Base-by-base conservation (phyloP, 1,284 basidiomycete genomes). In the Cutaneotrichosporon sp. region DNA sequence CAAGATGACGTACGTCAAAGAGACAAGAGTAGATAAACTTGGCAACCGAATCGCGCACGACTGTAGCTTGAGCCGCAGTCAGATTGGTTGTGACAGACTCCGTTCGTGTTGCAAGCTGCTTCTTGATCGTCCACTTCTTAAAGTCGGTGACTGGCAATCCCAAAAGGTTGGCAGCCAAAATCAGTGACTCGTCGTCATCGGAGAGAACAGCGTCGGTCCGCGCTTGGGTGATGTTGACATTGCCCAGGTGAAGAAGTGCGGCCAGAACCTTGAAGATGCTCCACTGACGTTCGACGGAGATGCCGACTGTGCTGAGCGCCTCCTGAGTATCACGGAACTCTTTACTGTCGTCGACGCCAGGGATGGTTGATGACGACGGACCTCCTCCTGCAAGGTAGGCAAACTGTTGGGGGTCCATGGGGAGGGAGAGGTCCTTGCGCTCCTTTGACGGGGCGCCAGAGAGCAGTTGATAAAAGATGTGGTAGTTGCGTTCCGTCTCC, bases 401-500 rank as follows among this genome's bases (percentile, higher is more conserved):
- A 81, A 98, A 99, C 77, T 94, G 91, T 40, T 79, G 75, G 63
- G 90, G 85, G 75, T 96, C 92, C 8, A 85, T 84, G 68, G 94
- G 91, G 51, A 99, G 85, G 6, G 91, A 93, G 49, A 99, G 86
- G 73, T 97, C 92, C 80, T 97, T 97, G 55, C 92, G 88, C 77
- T 99, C 96, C 77, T 97, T 96, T 30, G 90, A 83, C 2, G 96
- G 95, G 5, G 93, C 94, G 60, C 97, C 97, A 2, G 96, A 91
- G 72, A 96, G 93, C n/a, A 99, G 84, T 80, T 99, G 97, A 81
- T 99, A 99, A 84, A 99, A 99, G 75, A 99, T 97, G 81, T 99
- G 97, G 80, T 99, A 99, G 81, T 99, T 99, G 64, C 97, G 89
- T 81, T 99, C 97, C 22, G 90, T 93, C 70, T 91, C 86, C 18